phyloP scores from a whole-genome alignment of 2,329 filamentous ascomycete genomes.

The Aureobasidium sp. region DNA sequence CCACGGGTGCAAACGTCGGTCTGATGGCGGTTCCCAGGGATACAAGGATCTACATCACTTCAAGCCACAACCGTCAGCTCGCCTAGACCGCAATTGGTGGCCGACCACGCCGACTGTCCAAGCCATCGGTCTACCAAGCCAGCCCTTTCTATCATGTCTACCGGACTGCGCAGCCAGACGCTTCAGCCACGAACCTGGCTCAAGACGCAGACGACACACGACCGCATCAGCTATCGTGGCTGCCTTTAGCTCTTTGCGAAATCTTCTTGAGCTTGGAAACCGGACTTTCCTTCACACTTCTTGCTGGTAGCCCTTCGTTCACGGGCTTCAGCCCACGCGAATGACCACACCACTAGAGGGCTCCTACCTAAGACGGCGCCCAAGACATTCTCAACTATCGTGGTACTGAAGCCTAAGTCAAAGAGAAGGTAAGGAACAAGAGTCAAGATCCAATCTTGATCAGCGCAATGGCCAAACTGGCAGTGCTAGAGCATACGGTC shows the following conservation, averaged over 20 bases:
- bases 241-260: no score
- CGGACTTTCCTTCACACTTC: slow-evolving; percentile 43
- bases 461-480: slow-evolving; percentile 73
- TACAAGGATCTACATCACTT: not conserved
- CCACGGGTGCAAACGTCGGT: not conserved
- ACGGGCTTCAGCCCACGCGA: no score
- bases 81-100: not conserved
- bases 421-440: slow-evolving; percentile 61
- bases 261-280: slow-evolving; percentile 48
- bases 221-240: no score
- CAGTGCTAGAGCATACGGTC: slow-evolving; percentile 66
- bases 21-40: not conserved
- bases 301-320: no score
- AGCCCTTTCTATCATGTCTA: slow-evolving; percentile 40
- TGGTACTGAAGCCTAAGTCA: slow-evolving; percentile 68
- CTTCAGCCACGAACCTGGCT: not conserved
- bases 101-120: not conserved
- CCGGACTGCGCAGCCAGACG: slow-evolving; percentile 46
- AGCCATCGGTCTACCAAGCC: not conserved
- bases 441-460: slow-evolving; percentile 49
- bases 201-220: not conserved
- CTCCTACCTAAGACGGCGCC: slow-evolving; percentile 46
- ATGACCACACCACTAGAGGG: no score
- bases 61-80: slow-evolving; percentile 10
- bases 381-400: slow-evolving; percentile 64